Percentiles rank a stretch among this genome's conserved stretches.
Conservation (phyloP, 805 yeast genomes). For the Nakazawaea ishiwadae region DNA sequence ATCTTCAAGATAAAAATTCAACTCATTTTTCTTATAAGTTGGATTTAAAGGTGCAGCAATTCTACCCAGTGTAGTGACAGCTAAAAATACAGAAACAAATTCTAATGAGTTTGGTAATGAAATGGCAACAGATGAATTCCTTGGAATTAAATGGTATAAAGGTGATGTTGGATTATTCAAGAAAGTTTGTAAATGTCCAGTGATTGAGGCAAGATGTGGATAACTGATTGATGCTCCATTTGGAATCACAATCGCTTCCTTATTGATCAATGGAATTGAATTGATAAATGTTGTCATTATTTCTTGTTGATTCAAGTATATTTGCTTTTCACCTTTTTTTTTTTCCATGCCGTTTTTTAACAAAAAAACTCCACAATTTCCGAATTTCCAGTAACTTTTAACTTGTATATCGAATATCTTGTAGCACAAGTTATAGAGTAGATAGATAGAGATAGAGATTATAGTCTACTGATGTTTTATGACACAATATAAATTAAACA, state of each 20-base stretch:
- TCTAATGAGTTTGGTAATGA: conserved; percentile 60
- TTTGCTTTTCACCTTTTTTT: neutral
- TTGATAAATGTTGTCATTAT: conserved; percentile 34
- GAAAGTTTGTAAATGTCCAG: conserved; percentile 46
- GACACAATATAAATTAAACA: no score
- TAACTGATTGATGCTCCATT: conserved; percentile 42
- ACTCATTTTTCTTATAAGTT: conserved; percentile 54
- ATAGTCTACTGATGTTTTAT: no score
- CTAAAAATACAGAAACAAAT: conserved; percentile 50
- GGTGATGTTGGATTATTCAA: conserved; percentile 39
- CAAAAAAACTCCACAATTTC: no score
- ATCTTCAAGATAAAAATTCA: conserved; percentile 61
- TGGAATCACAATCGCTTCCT: conserved; percentile 42
- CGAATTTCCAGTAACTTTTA: no score
- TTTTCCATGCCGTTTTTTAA: no score
- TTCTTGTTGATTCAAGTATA: neutral
- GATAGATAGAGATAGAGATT: no score
- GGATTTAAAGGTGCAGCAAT: conserved; percentile 71
- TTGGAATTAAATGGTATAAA: conserved; percentile 25
- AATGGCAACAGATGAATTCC: conserved; percentile 51
- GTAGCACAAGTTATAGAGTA: no score
- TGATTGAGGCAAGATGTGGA: conserved; percentile 35
- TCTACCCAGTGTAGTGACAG: conserved; percentile 48
- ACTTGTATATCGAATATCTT: no score
- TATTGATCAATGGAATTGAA: conserved; percentile 30